phyloP scores from a whole-genome alignment of 148 eudicot species.

The Rhododendron kiyosumense region DNA sequence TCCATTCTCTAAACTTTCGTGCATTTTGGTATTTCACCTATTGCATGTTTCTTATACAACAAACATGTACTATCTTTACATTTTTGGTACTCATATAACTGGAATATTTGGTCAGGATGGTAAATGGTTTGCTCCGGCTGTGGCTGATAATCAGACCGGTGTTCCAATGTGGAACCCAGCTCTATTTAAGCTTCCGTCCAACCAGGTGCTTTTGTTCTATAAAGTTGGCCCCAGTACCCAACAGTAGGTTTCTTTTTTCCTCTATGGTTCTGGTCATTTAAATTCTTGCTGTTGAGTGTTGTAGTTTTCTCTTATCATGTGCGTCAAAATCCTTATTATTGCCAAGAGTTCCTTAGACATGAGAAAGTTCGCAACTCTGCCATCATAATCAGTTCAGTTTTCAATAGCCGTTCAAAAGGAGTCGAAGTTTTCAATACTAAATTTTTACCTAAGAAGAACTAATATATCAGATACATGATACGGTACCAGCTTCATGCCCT shows the following conservation, averaged over 20 bases:
- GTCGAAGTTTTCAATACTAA: not conserved
- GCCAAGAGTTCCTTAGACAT: not conserved
- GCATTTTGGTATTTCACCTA: not conserved
- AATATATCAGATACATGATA: not conserved
- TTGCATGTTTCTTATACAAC: not conserved
- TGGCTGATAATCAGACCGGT: constrained; percentile 54
- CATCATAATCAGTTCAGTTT: not conserved
- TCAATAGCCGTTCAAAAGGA: too few relatives aligned
- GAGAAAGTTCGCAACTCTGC: not conserved
- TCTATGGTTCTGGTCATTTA: not conserved
- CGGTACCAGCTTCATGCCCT: not conserved
- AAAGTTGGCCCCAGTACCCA: constrained; percentile 77
- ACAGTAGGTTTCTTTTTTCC: constrained; percentile 47
- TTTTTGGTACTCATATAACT: not conserved
- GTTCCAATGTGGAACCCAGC: constrained; percentile 99
- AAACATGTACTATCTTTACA: not conserved
- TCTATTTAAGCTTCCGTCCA: constrained; percentile 55
- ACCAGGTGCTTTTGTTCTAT: constrained; percentile 79
- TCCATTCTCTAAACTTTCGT: not conserved
- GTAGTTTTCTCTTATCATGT: not conserved
- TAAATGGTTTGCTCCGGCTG: constrained; percentile 61
- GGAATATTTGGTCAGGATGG: constrained; percentile 53
- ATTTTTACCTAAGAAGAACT: too few relatives aligned
- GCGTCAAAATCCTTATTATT: not conserved
- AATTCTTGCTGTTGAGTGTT: not conserved